Evolutionary conservation across 306 rosid species (phyloP).

Genomic region (Acacia acuminata): DNA sequence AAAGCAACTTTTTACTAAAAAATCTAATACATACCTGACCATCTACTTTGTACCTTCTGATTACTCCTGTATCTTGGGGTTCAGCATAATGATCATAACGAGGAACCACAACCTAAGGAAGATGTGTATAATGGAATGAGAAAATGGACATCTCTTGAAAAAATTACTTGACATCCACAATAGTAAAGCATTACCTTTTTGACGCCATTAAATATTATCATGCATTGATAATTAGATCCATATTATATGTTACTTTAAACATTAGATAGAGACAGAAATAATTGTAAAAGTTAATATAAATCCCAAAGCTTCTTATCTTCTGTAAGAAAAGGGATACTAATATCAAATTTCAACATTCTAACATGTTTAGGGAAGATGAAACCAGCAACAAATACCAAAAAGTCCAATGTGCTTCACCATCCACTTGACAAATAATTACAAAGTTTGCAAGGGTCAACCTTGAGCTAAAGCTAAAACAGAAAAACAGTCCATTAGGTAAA

Average conservation of each 20-base stretch:
- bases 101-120: constrained; percentile 76
- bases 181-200: neutral
- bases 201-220: constrained; percentile 1
- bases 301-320: neutral
- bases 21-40: constrained; percentile 64
- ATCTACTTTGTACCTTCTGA: constrained; percentile 65
- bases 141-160: neutral
- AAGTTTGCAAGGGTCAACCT: neutral
- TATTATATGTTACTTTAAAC: neutral
- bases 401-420: neutral
- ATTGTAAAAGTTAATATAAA: neutral
- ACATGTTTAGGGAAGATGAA: constrained; percentile 7
- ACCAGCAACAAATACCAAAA: constrained; percentile 26
- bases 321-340: constrained; percentile 13
- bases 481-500: constrained; percentile 12
- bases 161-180: neutral
- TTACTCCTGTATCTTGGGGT: constrained; percentile 60
- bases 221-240: neutral
- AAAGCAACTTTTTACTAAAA: neutral
- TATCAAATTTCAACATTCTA: constrained; percentile 3
- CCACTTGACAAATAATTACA: neutral
- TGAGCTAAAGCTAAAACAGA: constrained; percentile 9
- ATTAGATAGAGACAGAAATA: neutral
- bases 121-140: constrained; percentile 28
- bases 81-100: constrained; percentile 68